Conservation (phyloP, 169 alveolate species). For the Babesia gibsoni region DNA sequence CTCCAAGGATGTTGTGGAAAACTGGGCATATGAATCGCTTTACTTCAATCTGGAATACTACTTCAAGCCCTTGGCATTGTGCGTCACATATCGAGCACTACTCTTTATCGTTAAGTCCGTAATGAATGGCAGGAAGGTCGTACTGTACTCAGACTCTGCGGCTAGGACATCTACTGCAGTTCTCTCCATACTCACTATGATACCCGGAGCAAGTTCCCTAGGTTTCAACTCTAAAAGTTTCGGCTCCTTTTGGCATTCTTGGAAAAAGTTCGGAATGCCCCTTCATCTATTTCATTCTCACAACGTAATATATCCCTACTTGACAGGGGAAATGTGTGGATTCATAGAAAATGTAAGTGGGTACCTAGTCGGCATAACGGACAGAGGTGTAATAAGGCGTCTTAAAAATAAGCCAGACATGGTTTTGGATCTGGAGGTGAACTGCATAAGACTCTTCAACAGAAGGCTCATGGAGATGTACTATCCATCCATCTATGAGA, state of each 20-base stretch:
- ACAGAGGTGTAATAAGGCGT: background rate
- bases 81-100: slow-evolving; percentile 30
- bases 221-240: slow-evolving; percentile 54
- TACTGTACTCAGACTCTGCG: slow-evolving; percentile 48
- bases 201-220: slow-evolving; percentile 54
- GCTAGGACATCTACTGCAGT: slow-evolving; percentile 47
- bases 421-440: slow-evolving; percentile 48
- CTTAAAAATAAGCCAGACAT: slow-evolving; percentile 29
- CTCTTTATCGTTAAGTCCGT: slow-evolving; percentile 41
- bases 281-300: slow-evolving; percentile 42
- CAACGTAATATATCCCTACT: slow-evolving; percentile 37
- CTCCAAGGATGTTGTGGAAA: slow-evolving; percentile 27
- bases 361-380: slow-evolving; percentile 57
- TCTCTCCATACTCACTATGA: slow-evolving; percentile 43
- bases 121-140: slow-evolving; percentile 38
- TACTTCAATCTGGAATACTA: slow-evolving; percentile 50
- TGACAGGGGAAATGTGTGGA: slow-evolving; percentile 26
- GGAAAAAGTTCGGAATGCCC: slow-evolving; percentile 60
- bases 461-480: slow-evolving; percentile 26
- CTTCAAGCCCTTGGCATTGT: slow-evolving; percentile 53
- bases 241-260: slow-evolving; percentile 54
- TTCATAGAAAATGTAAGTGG: slow-evolving; percentile 12
- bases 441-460: slow-evolving; percentile 25
- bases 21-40: slow-evolving; percentile 53
- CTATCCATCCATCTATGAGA: slow-evolving; percentile 55